Conservation (phyloP, 768 basidiomycete genomes). For the Ramaria sp. region DNA sequence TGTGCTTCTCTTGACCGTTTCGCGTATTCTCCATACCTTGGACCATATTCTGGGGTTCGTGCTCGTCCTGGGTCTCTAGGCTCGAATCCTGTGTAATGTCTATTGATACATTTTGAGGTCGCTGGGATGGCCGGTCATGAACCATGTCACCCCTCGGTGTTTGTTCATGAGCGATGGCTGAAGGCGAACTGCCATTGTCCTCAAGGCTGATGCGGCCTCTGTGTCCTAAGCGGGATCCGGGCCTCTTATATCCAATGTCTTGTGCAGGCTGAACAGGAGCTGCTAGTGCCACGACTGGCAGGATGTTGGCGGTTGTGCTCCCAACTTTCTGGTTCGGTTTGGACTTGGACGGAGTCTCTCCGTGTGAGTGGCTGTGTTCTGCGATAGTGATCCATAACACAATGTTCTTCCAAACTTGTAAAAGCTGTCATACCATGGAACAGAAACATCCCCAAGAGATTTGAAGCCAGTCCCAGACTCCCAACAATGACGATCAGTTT, state of each 20-base stretch:
- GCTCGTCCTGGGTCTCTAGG: not conserved
- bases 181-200: not conserved
- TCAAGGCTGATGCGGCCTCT: conserved; percentile 6
- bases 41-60: not conserved
- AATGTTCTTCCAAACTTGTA: conserved; percentile 4
- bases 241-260: conserved; percentile 40
- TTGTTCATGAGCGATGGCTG: not conserved
- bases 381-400: conserved; percentile 10
- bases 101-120: not conserved
- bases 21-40: not conserved
- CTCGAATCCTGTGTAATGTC: not conserved
- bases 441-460: conserved; percentile 85
- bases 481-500: conserved; percentile 86
- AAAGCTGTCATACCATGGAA: conserved; percentile 67
- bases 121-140: not conserved
- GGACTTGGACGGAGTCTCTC: not conserved
- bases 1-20: not conserved
- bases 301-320: conserved; percentile 21
- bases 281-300: conserved; percentile 27
- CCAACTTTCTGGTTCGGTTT: conserved; percentile 3
- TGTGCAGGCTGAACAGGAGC: conserved; percentile 62
- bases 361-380: conserved; percentile 21
- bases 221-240: conserved; percentile 7
- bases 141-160: not conserved
- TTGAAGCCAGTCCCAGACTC: conserved; percentile 78